Base-by-base conservation (phyloP, 192 early-diverging fungal genomes). In the Coemansia sp. region DNA sequence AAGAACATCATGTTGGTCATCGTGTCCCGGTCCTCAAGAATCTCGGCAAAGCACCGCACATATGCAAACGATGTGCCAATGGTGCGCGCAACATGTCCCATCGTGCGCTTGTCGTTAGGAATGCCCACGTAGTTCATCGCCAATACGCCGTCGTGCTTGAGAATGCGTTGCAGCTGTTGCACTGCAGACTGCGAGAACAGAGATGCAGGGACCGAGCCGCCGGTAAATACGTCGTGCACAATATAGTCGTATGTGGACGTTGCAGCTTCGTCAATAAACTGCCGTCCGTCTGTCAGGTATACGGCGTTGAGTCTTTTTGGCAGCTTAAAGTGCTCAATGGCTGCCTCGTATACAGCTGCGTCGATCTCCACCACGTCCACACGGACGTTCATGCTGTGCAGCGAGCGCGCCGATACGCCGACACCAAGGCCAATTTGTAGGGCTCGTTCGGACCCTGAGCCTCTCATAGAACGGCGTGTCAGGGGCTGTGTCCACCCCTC, bases 191-290 rank as follows among this genome's bases (percentile, higher is more conserved):
- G 73, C 6, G 90, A 88, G 67, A 93, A 93, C 68, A 97, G 76
- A 2, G 69, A 47, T 3, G 82, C 70, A 4, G 91, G 88, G 3
- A 95, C 89, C 3, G 85, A 84, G 0, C 94, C 94, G 47, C 94
- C 94, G 0, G 93, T 93, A 68, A 97, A 97, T n/a, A 97, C 92
- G 74, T 97, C 94, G 68, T 95, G 94, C 13, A 94, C 72, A 26
- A 97, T 78, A 71, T 88, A 94, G 69, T 95, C 92, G 73, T 95
- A 97, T 29, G 69, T 74, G 39, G 54, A 52, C 0, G 62, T 37
- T 5, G 55, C 65, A 0, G 84, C 83, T 16, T 78, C 71, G 59
- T 92, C 85, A 20, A 97, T 75, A 62, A 89, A 92, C 27, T 64
- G 64, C 16, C 94, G 82, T 2, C 92, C 94, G 78, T 94, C 93